Conservation (phyloP, 1,139 yeast genomes). For the Hyphopichia khmerensis region DNA sequence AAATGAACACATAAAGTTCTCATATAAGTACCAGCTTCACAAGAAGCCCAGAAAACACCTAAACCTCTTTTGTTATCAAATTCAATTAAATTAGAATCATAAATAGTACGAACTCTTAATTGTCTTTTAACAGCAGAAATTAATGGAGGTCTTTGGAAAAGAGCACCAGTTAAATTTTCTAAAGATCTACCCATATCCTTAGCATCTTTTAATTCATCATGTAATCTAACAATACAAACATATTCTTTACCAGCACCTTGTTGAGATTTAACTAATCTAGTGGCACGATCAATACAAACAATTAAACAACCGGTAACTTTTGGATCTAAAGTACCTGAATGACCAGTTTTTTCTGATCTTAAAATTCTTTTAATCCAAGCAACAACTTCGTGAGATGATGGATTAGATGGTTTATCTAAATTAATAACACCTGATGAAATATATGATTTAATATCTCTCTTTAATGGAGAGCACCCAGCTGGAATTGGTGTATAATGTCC, state of each 20-base stretch:
- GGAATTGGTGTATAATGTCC: slow-evolving; percentile 98
- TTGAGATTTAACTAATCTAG: slow-evolving; percentile 95
- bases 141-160: slow-evolving; percentile 98
- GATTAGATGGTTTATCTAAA: slow-evolving; percentile 96
- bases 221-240: slow-evolving; percentile 95
- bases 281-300: slow-evolving; percentile 97
- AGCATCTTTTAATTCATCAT: slow-evolving; percentile 87
- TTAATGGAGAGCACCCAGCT: slow-evolving; percentile 89
- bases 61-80: slow-evolving; percentile 95
- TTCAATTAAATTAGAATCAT: slow-evolving; percentile 92
- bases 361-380: slow-evolving; percentile 98
- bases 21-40: slow-evolving; percentile 99
- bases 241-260: slow-evolving; percentile 99
- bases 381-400: slow-evolving; percentile 97
- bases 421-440: slow-evolving; percentile 94
- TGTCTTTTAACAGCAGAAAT: slow-evolving; percentile 99
- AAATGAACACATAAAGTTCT: slow-evolving; percentile 98
- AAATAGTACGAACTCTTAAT: slow-evolving; percentile 95
- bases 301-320: slow-evolving; percentile 97
- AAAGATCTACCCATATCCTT: slow-evolving; percentile 85
- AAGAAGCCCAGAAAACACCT: slow-evolving; percentile 98
- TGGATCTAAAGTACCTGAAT: slow-evolving; percentile 98
- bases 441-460: slow-evolving; percentile 89
- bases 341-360: slow-evolving; percentile 97
- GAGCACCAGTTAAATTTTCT: slow-evolving; percentile 96